Evolutionary conservation across 1,139 yeast species (phyloP), one percentile per base, ranked within the genome.

Genomic region (Blastobotrys elegans): DNA sequence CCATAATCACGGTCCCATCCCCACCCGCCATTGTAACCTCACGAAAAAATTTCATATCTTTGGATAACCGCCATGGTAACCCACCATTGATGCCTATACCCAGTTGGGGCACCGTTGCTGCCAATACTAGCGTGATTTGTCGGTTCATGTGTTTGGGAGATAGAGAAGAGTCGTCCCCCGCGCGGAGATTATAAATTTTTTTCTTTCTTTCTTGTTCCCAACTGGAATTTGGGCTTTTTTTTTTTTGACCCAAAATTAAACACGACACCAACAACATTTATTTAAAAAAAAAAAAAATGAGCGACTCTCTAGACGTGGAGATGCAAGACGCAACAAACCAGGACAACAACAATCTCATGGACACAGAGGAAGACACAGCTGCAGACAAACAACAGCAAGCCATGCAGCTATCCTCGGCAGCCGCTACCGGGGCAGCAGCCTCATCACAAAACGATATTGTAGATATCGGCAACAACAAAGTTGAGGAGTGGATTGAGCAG

Each of bases 1-100:
- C 99, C 99, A 94, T 92, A 8, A 94, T 74, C 13, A 94, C 97
- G 0, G 89, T 95, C 58, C 90, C 87, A 48, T 68, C 63, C 24
- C 42, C 41, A 2, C 67, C 61, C 1, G 57, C 56, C 3, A 81
- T 68, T 0, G 98, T 92, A 16, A 86, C 84, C 48, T 79, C 78
- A 51, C 79, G 76, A 70, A 92, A 92, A 64, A 83, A 92, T 60
- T 79, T 79, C 82, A 94, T 87, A 64, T 92, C 99, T 49, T 82
- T 75, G 47, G 80, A 74, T 29, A 92, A 72, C 45, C 83, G 74
- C 99, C 99, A 92, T 6, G 99, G 98, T 54, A 92, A 71, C 47
- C 74, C 68, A 1, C 96, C 96, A 45, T 82, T 75, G 61, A 69
- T 71, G 0, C 99, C 99, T 44, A 92, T 92, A 0, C 97, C 98